Base-by-base conservation (phyloP, 2,329 filamentous ascomycete species). In the Claviceps digitariae region DNA sequence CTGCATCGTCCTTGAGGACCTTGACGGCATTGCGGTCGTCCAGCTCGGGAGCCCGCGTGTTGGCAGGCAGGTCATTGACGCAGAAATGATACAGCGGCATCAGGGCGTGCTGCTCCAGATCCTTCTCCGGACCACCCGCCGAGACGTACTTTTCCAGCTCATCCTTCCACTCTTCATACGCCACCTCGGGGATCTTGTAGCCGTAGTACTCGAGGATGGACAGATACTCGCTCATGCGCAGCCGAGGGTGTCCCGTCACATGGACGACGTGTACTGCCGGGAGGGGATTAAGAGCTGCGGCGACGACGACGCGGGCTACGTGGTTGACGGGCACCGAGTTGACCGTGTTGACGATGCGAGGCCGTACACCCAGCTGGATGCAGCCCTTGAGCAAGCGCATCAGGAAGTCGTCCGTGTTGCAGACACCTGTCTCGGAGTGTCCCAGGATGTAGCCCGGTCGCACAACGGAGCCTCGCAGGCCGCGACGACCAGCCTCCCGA, bases 301-400 rank as follows among this genome's bases (percentile, higher is more conserved):
- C 87, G 20, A 89, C 81, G 27, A 95, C 85, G 8, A 95, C 79
- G n/a, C 81, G 77, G 1, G 84, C 80, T 38, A 96, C 90, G 59
- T 95, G 88, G 57, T 82, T 82, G 27, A 95, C 90, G 0, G 91
- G 90, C 0, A 95, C 86, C 67, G 84, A 82, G 72, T 96, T 97
- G 67, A 96, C 82, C 0, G 88, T 87, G 72, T 95, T 97, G 65
- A 75, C 69, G 60, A 96, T 94, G 59, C 79, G 77, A 1, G 90
- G 91, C 0, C 88, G 77, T 2, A 76, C 75, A 2, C 72, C 72
- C 2, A 96, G 74, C 68, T 97, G 90, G 50, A 95, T 74, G 62
- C 89, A 95, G 54, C 89, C 90, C 72, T 96, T 95, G 54, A 84
- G 72, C 70, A 96, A 81, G 41, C 91, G 82, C 58, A 95, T 79